Base-by-base conservation (phyloP, 176 grass and related monocot species). In the Avena atlantica region DNA sequence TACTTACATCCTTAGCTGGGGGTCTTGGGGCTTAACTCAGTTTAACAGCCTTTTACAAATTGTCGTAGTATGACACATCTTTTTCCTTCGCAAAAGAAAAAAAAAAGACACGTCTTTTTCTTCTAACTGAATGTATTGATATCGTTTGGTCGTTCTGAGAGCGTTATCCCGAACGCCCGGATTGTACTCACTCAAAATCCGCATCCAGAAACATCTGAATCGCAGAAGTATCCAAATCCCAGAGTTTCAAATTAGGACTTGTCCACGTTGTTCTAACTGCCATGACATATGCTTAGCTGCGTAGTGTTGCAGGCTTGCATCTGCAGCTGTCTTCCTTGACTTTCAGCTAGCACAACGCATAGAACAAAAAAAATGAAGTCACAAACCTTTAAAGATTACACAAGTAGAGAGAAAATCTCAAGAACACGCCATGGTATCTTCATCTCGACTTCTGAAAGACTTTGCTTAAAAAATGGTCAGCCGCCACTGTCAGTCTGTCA, bases 341-440 rank as follows among this genome's bases (percentile, higher is more conserved):
- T 59, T 67, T 47, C 14, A 19, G 55, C 5, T 20, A 56, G n/a
- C 36, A 12, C n/a, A 14, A 12, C 55, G 36, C 19, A 42, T 25
- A 48, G n/a, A 16, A 40, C 57, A 2, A 55, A n/a, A n/a, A 63
- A 44, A 11, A 19, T 42, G 14, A 29, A 13, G 0, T 51, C 49
- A 24, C 15, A 52, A 50, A 1, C 15, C 0, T 21, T 7, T 21
- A 3, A 4, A 15, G 2, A 74, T 0, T 74, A 50, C 6, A 50
- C 24, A 89, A 61, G 27, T 70, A 49, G 27, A 63, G 64, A 71
- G 63, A 51, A 59, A 71, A 63, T 72, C 44, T 10, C 74, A 63
- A 61, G 40, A 78, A 42, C 71, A 27, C 78, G 29, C 51, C 75
- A 79, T 6, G 20, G n/a, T 29, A 89, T 51, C 81, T 70, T 17